Conservation (phyloP, 805 yeast species). For the Lipomyces sp. region DNA sequence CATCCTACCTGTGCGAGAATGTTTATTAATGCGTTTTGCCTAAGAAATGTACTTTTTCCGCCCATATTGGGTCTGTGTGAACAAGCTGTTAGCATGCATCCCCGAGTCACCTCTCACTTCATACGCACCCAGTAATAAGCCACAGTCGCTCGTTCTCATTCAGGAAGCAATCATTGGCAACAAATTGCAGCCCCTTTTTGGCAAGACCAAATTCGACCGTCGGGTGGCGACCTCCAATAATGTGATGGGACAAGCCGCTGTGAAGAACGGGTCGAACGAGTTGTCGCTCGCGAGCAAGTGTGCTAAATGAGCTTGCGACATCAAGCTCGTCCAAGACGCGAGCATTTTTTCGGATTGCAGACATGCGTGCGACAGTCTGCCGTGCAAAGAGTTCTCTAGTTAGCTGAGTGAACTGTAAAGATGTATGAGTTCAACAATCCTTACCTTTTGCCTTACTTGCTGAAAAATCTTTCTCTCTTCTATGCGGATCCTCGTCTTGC, state of each 20-base stretch:
- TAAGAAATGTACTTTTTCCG: conserved; percentile 71
- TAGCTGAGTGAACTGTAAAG: too few relatives aligned
- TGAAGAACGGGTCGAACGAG: conserved; percentile 65
- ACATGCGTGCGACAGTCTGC: conserved; percentile 9
- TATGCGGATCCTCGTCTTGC: conserved; percentile 47
- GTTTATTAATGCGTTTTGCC: conserved; percentile 67
- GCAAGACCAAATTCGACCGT: conserved; percentile 77
- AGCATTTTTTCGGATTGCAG: conserved; percentile 48
- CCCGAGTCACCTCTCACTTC: not conserved
- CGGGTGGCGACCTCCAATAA: conserved; percentile 72
- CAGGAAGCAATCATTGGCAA: conserved; percentile 45
- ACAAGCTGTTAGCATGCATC: not conserved
- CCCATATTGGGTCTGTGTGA: conserved; percentile 51
- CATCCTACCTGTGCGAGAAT: conserved; percentile 74
- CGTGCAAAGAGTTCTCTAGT: too few relatives aligned
- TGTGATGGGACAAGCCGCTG: conserved; percentile 37
- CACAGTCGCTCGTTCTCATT: conserved; percentile 20
- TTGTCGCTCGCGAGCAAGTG: conserved; percentile 62
- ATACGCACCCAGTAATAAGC: conserved; percentile 26
- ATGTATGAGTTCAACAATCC: too few relatives aligned
- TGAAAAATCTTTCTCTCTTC: conserved; percentile 38
- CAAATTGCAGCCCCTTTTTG: conserved; percentile 48
- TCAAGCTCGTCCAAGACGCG: conserved; percentile 64
- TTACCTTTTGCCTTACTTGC: conserved; percentile 14
- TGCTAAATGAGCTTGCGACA: conserved; percentile 67